A percentile compares a stretch with the other conserved stretches of the same genome.
These are phyloP conservation scores for Draba incana DNA, from an alignment of 345 rosid species.

Conservation along the genomic window DNA sequence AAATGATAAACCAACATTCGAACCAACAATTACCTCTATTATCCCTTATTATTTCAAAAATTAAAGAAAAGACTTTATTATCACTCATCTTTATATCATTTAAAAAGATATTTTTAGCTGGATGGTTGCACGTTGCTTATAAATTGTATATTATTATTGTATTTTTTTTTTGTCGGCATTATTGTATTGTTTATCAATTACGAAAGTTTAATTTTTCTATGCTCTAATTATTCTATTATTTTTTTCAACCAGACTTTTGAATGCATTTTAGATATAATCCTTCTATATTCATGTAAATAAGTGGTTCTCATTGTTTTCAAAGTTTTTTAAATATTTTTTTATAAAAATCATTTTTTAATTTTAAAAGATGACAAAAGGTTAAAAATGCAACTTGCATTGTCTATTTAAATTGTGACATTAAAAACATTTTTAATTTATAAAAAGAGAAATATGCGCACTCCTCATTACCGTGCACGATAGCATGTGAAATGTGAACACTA, in stretches of 20 bases:
- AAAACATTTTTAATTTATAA: neutral
- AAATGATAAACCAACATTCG: too few relatives aligned
- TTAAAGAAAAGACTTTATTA: neutral
- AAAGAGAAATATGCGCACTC: slow-evolving; percentile 30
- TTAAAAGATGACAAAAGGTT: slow-evolving; percentile 1
- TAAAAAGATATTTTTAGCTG: neutral
- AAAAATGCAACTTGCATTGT: slow-evolving; percentile 30
- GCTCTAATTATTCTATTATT: neutral
- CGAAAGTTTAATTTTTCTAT: neutral
- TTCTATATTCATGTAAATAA: slow-evolving; percentile 1
- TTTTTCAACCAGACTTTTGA: neutral
- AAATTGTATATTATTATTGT: too few relatives aligned
- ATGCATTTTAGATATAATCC: slow-evolving; percentile 2
- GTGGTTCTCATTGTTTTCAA: slow-evolving; percentile 1
- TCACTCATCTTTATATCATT: neutral
- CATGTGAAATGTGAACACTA: slow-evolving; percentile 6
- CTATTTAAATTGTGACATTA: slow-evolving; percentile 14
- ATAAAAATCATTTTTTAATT: neutral
- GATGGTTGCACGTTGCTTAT: neutral
- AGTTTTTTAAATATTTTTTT: neutral
- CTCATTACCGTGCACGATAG: slow-evolving; percentile 42
- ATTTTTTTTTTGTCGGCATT: too few relatives aligned
- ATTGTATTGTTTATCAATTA: neutral
- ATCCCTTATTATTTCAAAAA: too few relatives aligned
- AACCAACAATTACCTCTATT: neutral